Conservation (phyloP, 129 eudicot genomes). For the Chrysanthemum makinoi region DNA sequence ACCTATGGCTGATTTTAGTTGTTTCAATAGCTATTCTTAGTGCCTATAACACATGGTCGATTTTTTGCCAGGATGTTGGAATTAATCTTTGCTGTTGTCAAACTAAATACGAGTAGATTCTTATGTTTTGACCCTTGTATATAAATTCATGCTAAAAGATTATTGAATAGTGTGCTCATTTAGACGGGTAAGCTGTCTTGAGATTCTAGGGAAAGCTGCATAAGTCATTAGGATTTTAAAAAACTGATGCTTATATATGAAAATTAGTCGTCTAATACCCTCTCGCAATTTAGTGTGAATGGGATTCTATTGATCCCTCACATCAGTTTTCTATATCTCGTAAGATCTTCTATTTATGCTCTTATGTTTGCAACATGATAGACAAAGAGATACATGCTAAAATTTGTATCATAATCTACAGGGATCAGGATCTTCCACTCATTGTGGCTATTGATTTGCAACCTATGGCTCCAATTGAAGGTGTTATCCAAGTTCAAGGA, state of each 20-base stretch:
- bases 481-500: slow-evolving; percentile 99
- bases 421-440: slow-evolving; percentile 79
- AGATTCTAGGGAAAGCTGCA: too few species aligned
- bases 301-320: too few species aligned
- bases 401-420: slow-evolving; percentile 30
- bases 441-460: slow-evolving; percentile 98
- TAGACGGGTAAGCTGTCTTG: too few species aligned
- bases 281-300: too few species aligned
- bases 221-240: too few species aligned
- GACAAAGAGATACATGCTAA: background rate
- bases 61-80: background rate
- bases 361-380: background rate
- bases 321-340: too few species aligned
- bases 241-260: too few species aligned
- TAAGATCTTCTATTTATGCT: background rate
- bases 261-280: too few species aligned
- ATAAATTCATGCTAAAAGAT: background rate
- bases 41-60: background rate
- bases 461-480: slow-evolving; percentile 99
- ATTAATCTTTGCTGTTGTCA: background rate
- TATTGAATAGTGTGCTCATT: too few species aligned
- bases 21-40: background rate
- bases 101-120: background rate
- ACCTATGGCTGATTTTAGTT: background rate
- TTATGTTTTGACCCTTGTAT: background rate